phyloP scores from a whole-genome alignment of 306 rosid genomes.

The Ziziphus jujuba region DNA sequence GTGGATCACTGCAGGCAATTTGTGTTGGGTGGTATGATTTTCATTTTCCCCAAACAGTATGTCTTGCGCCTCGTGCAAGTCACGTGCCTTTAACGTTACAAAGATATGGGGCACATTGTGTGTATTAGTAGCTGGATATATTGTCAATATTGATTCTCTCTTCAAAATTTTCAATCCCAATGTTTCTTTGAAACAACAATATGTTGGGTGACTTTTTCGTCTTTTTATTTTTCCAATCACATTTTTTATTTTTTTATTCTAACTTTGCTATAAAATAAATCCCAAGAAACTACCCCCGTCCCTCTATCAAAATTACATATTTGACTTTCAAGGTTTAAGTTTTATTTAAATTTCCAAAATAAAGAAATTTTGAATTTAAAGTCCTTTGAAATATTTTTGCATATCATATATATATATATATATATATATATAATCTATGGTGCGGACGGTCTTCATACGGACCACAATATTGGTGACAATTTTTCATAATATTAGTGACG shows the following conservation, averaged over 20 bases:
- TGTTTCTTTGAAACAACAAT: not conserved
- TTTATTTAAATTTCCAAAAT: too few relatives aligned
- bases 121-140: not conserved
- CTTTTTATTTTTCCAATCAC: not conserved
- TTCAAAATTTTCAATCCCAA: conserved; percentile 9
- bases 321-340: too few relatives aligned
- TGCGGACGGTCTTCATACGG: too few relatives aligned
- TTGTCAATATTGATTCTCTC: not conserved
- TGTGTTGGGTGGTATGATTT: too few relatives aligned
- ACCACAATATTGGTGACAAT: too few relatives aligned
- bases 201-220: too few relatives aligned
- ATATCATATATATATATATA: too few relatives aligned
- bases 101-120: not conserved
- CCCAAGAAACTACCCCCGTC: conserved; percentile 5
- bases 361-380: too few relatives aligned
- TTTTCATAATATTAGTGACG: too few relatives aligned
- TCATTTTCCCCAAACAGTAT: not conserved
- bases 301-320: not conserved
- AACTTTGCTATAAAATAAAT: not conserved
- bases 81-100: conserved; percentile 47
- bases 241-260: not conserved
- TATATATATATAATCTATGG: too few relatives aligned
- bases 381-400: too few relatives aligned
- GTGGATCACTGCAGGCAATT: too few relatives aligned
- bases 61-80: conserved; percentile 24